Conservation (phyloP, 129 eudicot genomes). For the Pulicaria dysenterica region DNA sequence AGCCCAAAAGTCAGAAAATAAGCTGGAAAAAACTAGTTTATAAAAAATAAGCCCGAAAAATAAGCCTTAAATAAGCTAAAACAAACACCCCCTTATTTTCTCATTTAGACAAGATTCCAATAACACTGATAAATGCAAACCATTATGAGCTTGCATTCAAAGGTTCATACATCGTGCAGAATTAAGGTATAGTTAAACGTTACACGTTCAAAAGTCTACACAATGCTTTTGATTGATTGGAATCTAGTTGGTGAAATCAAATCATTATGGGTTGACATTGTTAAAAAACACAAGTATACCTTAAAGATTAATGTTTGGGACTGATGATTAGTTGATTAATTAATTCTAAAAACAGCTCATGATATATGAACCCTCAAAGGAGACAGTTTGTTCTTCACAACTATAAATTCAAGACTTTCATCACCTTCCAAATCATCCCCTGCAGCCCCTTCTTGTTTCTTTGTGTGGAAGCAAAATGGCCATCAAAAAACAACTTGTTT, state of each 20-base stretch:
- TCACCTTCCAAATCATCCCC: slow-evolving; percentile 19
- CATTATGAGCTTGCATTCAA: not conserved
- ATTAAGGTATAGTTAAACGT: not conserved
- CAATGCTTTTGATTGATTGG: not conserved
- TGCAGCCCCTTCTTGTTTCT: not conserved
- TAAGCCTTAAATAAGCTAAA: too few relatives aligned
- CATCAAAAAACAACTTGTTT: slow-evolving; percentile 24
- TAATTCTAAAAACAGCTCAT: not conserved
- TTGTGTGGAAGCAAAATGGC: slow-evolving; percentile 25
- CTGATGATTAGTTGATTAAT: not conserved
- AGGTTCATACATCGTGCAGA: not conserved
- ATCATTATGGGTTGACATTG: too few relatives aligned
- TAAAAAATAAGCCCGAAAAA: too few relatives aligned
- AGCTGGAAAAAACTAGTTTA: too few relatives aligned
- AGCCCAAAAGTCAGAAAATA: too few relatives aligned
- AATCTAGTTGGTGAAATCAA: not conserved
- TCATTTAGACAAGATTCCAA: too few relatives aligned
- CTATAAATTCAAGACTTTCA: slow-evolving; percentile 19
- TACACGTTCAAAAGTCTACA: not conserved
- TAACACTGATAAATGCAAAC: not conserved
- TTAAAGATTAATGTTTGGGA: not conserved
- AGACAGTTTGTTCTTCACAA: not conserved
- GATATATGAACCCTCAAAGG: too few relatives aligned
- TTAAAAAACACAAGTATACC: too few relatives aligned
- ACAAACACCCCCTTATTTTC: too few relatives aligned